These are phyloP conservation scores for Paecilomyces dactylethromorphus DNA, from an alignment of 2,329 filamentous ascomycete species.

Conservation along the genomic window DNA sequence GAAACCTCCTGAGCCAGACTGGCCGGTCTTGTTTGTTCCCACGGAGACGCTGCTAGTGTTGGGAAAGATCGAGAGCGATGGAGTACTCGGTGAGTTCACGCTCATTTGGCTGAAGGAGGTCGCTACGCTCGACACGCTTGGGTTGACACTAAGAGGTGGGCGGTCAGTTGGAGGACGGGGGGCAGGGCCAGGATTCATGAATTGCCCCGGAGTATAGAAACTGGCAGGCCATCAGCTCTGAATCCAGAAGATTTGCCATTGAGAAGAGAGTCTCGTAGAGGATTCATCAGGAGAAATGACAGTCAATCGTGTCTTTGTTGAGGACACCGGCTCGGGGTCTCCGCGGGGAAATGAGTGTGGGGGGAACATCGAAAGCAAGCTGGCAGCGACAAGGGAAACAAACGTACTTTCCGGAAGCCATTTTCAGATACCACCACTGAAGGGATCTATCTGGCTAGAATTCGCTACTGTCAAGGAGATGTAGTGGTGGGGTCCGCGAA, in stretches of 20 bases:
- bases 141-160: slow-evolving; percentile 69
- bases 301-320: background rate
- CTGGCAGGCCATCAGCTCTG: slow-evolving; percentile 26
- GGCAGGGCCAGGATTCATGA: slow-evolving; percentile 96
- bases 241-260: background rate
- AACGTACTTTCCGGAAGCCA: background rate
- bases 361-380: background rate
- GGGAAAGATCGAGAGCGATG: slow-evolving; percentile 57
- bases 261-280: background rate
- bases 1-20: slow-evolving; percentile 60
- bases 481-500: background rate
- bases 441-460: background rate
- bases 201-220: slow-evolving; percentile 59
- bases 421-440: background rate
- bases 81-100: slow-evolving; percentile 59
- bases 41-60: slow-evolving; percentile 69
- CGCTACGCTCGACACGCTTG: slow-evolving; percentile 62
- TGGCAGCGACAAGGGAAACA: background rate
- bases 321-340: background rate
- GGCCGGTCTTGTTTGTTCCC: slow-evolving; percentile 51
- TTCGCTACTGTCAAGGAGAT: background rate
- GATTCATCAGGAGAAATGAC: background rate
- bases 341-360: background rate
- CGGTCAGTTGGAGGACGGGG: slow-evolving; percentile 81
- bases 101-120: slow-evolving; percentile 66